Base-by-base conservation (phyloP, 164 flowering plant genomes). In the Paratinospora sagittata region DNA sequence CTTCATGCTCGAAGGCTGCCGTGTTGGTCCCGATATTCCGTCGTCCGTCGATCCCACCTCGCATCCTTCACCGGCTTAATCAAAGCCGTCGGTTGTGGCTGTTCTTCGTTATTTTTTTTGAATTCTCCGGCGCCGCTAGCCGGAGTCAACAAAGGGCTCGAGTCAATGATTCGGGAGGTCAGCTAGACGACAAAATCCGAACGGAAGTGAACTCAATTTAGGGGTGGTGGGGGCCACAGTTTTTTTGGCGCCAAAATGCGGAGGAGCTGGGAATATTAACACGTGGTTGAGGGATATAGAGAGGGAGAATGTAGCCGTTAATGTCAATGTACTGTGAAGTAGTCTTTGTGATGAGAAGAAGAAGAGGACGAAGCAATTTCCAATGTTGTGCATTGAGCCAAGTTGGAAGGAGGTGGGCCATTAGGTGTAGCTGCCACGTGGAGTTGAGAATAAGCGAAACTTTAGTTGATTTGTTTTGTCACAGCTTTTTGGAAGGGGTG, bases 1-100 rank as follows among this genome's bases (percentile, higher is more conserved):
- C 23, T 92, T 92, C 89, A 95, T 95, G 99, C 90, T 95, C 8
- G 98, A 95, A 81, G 99, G 99, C 8, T 92, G 99, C 66, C 85
- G 98, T 8, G 89, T 87, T 26, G 96, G 98, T 1, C 92, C 92
- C 19, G 98, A 95, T 33, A 73, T 88, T 68, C 88, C 90, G 7
- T 88, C 97, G 9, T 88, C 97, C 13, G 88, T 88, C 13, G 95
- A 86, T 73, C 95, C 92, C 45, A 89, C 96, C 17, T 79, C 93
- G 9, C 89, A 82, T 27, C 93, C 82, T 0, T 93, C 97, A 0
- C 96, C 97, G 0, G 82, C 90, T 0, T 87, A 27, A 64, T 17
- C 68, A 64, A 47, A 30, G 34, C 45, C 14, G 23, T 23, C 17
- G 62, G 5, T 9, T 23, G 11, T 17, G 8, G 4, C 69, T 67